Evolutionary conservation across 2,329 filamentous ascomycete species (phyloP), one percentile per base, ranked within the genome.

Genomic region (Penicillium sp.): DNA sequence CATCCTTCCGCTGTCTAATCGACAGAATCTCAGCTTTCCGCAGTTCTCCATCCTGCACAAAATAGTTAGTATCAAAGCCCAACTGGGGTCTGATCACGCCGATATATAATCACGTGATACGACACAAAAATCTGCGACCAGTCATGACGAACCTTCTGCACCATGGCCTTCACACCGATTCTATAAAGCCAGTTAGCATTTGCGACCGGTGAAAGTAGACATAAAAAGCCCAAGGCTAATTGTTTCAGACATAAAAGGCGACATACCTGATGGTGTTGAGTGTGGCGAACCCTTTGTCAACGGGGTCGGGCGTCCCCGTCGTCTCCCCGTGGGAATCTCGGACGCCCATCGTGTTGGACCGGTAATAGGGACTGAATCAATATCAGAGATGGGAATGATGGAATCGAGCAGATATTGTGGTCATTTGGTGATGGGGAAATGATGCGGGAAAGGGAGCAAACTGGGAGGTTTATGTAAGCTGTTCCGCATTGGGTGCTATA

Each of bases 11-110:
- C 57, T 92, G 90, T 69, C 90, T 88, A 65, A 97, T 95, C 56
- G 91, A 94, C n/a, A 99, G 79, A 60, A 99, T 96, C 74, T 99
- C 94, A 66, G 94, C 94, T 77, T 94, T 91, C 66, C 94, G 88
- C 59, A 89, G 83, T 68, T 92, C 87, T 58, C 91, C 91, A 73
- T 96, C 84, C 84, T 87, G 65, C 11, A 64, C 12, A 44, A 49
- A 51, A 3, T 30, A 38, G 59, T 58, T 47, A 62, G 47, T 61
- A 50, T 53, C 35, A 56, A 14, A 19, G 25, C 22, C 19, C 7
- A 33, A 25, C 14, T 9, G 17, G 12, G 14, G 19, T 19, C 10
- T 22, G 16, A 16, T 4, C 26, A 12, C 8, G 2, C 16, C 12
- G 30, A 50, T 41, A 37, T 22, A 42, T 28, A 57, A 56, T 73